Base-by-base conservation (phyloP, 768 basidiomycete species). In the Lyophyllum shimeji region DNA sequence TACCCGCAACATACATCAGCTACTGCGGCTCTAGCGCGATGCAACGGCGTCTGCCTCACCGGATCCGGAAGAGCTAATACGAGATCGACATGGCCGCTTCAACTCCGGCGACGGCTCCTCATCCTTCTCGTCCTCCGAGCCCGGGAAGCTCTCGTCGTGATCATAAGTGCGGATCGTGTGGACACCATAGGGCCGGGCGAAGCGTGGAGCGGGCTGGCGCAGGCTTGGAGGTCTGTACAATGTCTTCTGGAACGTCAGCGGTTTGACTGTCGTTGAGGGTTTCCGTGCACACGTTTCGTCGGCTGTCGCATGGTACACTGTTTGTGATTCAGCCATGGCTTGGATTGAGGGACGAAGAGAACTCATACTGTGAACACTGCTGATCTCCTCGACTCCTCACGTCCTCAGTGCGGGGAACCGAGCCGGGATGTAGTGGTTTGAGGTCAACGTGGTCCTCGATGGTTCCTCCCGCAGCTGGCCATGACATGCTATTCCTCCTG, bases 231-330 rank as follows among this genome's bases (percentile, higher is more conserved):
- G 52, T 9, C n/a, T 29, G n/a, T 29, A 55, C 21, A 55, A 3
- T 39, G 45, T 47, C 17, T 54, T 37, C 43, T 55, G 44, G 39
- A 48, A 48, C 9, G 53, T 21, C 33, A 57, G 46, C 12, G 50
- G 29, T 25, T 55, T 44, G 45, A n/a, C n/a, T n/a, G 53, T 43
- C 18, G 42, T 53, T 21, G 48, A 46, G 13, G 51, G 37, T 13
- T 50, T 50, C 21, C 13, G 33, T n/a, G 37, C 56, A 43, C 47
- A 56, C 45, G 43, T 56, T 45, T 52, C 54, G 45, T 56, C 54
- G 31, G 27, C 7, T 27, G n/a, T 8, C 15, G 2, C 46, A 29
- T 40, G 21, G 46, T 52, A 49, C 55, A 59, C 50, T 56, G 40
- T 9, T 15, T 6, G n/a, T 18, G 39, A 18, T 40, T 40, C 4